phyloP scores from a whole-genome alignment of 345 rosid species.

The Hirschfeldia incana region DNA sequence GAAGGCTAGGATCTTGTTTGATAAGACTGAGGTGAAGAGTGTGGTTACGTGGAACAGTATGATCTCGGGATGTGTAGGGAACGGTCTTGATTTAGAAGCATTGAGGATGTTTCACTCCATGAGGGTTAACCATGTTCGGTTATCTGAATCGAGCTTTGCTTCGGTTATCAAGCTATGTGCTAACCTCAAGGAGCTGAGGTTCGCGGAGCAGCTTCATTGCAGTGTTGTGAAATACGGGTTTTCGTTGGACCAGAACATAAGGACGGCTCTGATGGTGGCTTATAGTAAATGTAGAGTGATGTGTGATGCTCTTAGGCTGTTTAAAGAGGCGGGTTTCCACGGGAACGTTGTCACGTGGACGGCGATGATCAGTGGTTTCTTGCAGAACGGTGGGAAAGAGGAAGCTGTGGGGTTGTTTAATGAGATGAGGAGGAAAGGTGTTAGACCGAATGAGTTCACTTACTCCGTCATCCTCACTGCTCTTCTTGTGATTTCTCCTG shows the following conservation, averaged over 20 bases:
- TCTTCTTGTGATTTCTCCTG: slow-evolving; percentile 55
- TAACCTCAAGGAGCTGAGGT: slow-evolving; percentile 49
- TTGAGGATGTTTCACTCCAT: slow-evolving; percentile 56
- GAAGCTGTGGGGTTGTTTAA: slow-evolving; percentile 56
- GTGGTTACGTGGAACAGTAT: slow-evolving; percentile 78
- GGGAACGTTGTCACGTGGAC: slow-evolving; percentile 77
- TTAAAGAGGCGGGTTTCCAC: slow-evolving; percentile 42
- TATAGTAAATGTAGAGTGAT: slow-evolving; percentile 63
- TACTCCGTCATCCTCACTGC: slow-evolving; percentile 76
- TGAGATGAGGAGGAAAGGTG: slow-evolving; percentile 63
- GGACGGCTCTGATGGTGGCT: slow-evolving; percentile 63
- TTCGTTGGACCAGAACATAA: slow-evolving; percentile 52
- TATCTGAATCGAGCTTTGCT: slow-evolving; percentile 55
- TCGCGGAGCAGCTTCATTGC: slow-evolving; percentile 73
- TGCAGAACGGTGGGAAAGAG: slow-evolving; percentile 59
- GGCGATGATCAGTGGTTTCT: slow-evolving; percentile 71
- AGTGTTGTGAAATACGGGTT: slow-evolving; percentile 59
- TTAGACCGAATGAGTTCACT: slow-evolving; percentile 75
- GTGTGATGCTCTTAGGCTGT: slow-evolving; percentile 56
- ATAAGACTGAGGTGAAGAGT: slow-evolving; percentile 51
- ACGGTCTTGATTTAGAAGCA: slow-evolving; percentile 65
- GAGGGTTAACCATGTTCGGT: slow-evolving; percentile 51
- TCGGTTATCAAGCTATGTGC: slow-evolving; percentile 69
- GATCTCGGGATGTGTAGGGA: slow-evolving; percentile 60
- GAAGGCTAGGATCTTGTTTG: slow-evolving; percentile 64